These are phyloP conservation scores for Chaetothyriales sp. DNA, from an alignment of 2,329 filamentous ascomycete genomes.

Conservation along the genomic window DNA sequence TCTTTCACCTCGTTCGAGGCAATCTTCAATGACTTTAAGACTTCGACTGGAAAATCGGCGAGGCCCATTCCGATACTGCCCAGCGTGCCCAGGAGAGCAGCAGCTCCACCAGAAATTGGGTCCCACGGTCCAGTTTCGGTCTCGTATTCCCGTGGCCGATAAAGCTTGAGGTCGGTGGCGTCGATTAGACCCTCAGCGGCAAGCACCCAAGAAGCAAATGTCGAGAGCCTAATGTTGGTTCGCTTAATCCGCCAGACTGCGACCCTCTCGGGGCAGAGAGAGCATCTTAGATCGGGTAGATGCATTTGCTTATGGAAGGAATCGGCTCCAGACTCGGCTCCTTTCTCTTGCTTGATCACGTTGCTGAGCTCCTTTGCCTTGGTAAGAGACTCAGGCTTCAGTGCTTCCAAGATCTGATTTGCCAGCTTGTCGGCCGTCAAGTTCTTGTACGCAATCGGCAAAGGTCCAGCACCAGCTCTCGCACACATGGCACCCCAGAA, in stretches of 20 bases:
- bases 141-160: constrained; percentile 53
- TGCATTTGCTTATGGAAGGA: constrained; percentile 61
- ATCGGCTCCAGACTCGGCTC: constrained; percentile 48
- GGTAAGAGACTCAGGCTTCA: constrained; percentile 44
- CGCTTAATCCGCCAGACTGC: constrained; percentile 64
- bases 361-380: constrained; percentile 46
- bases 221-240: constrained; percentile 53
- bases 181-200: constrained; percentile 51
- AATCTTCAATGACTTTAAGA: constrained; percentile 31
- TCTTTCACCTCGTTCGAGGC: constrained; percentile 15
- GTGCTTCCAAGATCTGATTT: constrained; percentile 46
- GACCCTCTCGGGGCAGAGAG: constrained; percentile 50
- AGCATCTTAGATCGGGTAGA: constrained; percentile 54
- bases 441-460: constrained; percentile 54
- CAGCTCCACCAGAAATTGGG: constrained; percentile 62
- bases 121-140: constrained; percentile 68
- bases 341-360: constrained; percentile 53
- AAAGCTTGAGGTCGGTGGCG: constrained; percentile 58
- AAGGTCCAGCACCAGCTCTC: constrained; percentile 56
- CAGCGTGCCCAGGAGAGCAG: constrained; percentile 69
- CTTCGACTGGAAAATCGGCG: constrained; percentile 53
- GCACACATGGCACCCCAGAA: constrained; percentile 72
- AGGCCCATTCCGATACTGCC: constrained; percentile 69
- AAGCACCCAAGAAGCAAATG: constrained; percentile 57
- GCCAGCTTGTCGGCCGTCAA: constrained; percentile 54